Conservation (phyloP, 1,139 yeast genomes). For the Magnusiomyces tetraspermus region DNA sequence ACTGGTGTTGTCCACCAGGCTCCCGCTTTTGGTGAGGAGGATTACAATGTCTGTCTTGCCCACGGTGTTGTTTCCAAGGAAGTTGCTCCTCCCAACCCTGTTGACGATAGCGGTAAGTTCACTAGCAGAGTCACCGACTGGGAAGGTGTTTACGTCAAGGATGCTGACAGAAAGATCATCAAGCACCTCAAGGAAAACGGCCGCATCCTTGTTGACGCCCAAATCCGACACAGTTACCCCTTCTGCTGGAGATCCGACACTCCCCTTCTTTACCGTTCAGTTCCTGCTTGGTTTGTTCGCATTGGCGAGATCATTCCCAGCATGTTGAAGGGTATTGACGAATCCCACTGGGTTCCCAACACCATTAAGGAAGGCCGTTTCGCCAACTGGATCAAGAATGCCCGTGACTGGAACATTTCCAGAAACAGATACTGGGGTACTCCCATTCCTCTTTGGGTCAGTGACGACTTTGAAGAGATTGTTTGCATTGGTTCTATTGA, state of each 20-base stretch:
- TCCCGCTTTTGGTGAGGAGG: conserved; percentile 99
- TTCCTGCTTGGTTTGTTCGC: conserved; percentile 98
- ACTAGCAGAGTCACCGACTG: conserved; percentile 64
- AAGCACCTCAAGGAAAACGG: conserved; percentile 73
- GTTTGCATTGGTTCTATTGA: conserved; percentile 88
- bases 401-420: conserved; percentile 97
- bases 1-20: conserved; percentile 98
- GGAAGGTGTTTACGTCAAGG: conserved; percentile 83
- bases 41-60: conserved; percentile 71
- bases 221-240: conserved; percentile 92
- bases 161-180: conserved; percentile 87
- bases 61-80: conserved; percentile 67
- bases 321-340: conserved; percentile 76
- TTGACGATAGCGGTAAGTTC: conserved; percentile 85
- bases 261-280: conserved; percentile 89
- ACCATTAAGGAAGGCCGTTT: conserved; percentile 89
- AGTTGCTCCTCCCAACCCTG: conserved; percentile 78
- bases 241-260: conserved; percentile 99
- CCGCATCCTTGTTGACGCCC: conserved; percentile 63
- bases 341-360: conserved; percentile 91
- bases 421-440: conserved; percentile 99
- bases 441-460: conserved; percentile 95
- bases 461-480: conserved; percentile 85
- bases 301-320: conserved; percentile 78
- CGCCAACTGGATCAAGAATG: conserved; percentile 94